Base-by-base conservation (phyloP, 805 yeast species). In the Hanseniaspora guilliermondii region DNA sequence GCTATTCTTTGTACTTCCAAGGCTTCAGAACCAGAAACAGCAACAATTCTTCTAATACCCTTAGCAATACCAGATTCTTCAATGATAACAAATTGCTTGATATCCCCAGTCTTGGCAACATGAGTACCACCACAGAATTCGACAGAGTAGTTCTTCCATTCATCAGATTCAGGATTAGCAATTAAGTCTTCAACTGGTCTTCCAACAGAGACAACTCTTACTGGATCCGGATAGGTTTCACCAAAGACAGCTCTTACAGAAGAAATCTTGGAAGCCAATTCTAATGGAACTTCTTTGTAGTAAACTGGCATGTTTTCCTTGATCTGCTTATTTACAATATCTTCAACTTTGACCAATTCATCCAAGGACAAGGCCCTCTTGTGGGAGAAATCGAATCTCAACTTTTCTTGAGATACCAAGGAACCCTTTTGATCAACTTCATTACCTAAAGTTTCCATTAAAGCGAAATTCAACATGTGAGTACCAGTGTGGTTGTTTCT, bases 111-210 rank as follows among this genome's bases (percentile, higher is more conserved):
- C 70, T 85, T 83, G 49, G 79, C 76, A 60, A 93, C 96, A 65
- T 93, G 99, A 12, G 98, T 93, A 72, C 99, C 99, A 72, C 99
- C 99, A 73, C 99, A 93, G 76, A 93, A 93, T 73, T 93, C 99
- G 60, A 93, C 76, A 1, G 96, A 87, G 64, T 77, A 74, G 41
- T 77, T 72, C 62, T 68, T 71, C 97, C 98, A 93, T 64, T 86
- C 79, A 50, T 73, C 72, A 65, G 78, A 85, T 30, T 72, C 62
- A 61, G 97, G 96, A 62, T 81, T 74, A 6, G 75, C 74, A 60
- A 91, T 68, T 61, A 93, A 73, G 14, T 85, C 93, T 25, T 85
- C 88, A 44, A 93, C 88, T 47, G 96, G 82, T 40, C 78, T 83
- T 65, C 99, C 99, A 64, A 93, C 85, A 32, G 96, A 86, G 48